Evolutionary conservation across 371 early-diverging fungal species (phyloP), one percentile per base, ranked within the genome.

Genomic region (Rhizomucor pusillus): DNA sequence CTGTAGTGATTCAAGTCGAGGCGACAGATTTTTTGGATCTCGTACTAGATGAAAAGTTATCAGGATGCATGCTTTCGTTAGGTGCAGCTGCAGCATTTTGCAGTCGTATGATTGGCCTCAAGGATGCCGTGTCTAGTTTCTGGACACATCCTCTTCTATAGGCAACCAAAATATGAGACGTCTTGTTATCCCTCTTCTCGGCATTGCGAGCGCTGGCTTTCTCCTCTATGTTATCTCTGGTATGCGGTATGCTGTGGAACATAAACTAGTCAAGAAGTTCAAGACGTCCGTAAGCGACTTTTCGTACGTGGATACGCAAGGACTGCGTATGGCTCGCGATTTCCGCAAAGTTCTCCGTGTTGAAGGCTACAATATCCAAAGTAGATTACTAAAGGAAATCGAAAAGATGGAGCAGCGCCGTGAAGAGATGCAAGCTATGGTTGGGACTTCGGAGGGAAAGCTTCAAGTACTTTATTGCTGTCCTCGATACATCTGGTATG

Each of bases 291-390:
- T 88, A 34, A 73, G 71, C 47, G 82, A 85, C 45, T 64, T 81
- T 1, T 67, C 77, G 4, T 88, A 91, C 60, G 83, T 87, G 6
- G 84, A 86, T 25, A 63, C 62, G 29, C 90, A 91, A 56, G 80
- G 86, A 14, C 79, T 82, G 48, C 85, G 90, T 29, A 80, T 94
- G 54, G 77, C 84, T 20, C 80, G 81, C 25, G 88, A 87, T 54
- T 81, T 89, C 2, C 78, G 87, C 41, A 85, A 91, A 14, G 80
- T 89, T 1, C 76, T 93, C 39, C 86, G 90, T 34, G 79, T 86
- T 33, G 89, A 88, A 56, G 88, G 90, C 1, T 92, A 90, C 89
- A 90, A 91, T 54, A 80, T 94, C 60, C 92, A 92, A 65, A 84
- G 77, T 62, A 84, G 87, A 49, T 88, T 93, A 72, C 85, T 87